Base-by-base conservation (phyloP, 768 basidiomycete genomes). In the Collybia sordida region DNA sequence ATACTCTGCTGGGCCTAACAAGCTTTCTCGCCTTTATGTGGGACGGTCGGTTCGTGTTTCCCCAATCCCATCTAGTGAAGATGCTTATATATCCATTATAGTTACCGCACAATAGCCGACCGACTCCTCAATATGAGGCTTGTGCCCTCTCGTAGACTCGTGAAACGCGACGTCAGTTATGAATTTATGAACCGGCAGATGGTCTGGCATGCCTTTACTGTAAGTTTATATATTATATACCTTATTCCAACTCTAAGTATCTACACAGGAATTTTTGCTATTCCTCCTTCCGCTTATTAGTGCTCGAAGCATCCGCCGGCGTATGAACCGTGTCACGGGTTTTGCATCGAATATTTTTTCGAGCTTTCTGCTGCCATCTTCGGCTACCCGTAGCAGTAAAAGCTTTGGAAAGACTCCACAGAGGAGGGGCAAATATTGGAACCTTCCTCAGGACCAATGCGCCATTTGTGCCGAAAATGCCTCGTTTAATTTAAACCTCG, bases 101-200 rank as follows among this genome's bases (percentile, higher is more conserved):
- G 96, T 64, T 94, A 93, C 65, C 88, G 95, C 1, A 89, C 93
- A 22, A 64, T 94, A 22, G 72, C 85, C 11, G 93, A 96, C 63
- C 76, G 97, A 41, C 54, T 97, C 18, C 72, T 98, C 14, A 68
- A 74, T 21, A 80, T 99, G 74, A 74, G 77, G 24, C 80, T 98
- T 3, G 79, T 86, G 0, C 88, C 95, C 3, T 76, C 88, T 0
- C 80, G 83, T 25, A 72, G 77, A 36, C 78, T 86, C 27, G 77
- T 85, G 28, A 84, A 82, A 53, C 82, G 90, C 15, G 87, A 95
- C 58, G 90, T 98, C 44, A 96, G 91, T 61, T 99, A 97, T 68
- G 97, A 98, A 62, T 98, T 94, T 61, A 96, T 98, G 92, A 98
- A 98, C 60, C 89, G 97, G 57, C 96, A 98, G 67, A 90, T 99